A percentile compares a stretch with the other conserved stretches of the same genome.
Evolutionary conservation across 2,329 filamentous ascomycete genomes (phyloP).

Genomic region (Westerdykella ornata): DNA sequence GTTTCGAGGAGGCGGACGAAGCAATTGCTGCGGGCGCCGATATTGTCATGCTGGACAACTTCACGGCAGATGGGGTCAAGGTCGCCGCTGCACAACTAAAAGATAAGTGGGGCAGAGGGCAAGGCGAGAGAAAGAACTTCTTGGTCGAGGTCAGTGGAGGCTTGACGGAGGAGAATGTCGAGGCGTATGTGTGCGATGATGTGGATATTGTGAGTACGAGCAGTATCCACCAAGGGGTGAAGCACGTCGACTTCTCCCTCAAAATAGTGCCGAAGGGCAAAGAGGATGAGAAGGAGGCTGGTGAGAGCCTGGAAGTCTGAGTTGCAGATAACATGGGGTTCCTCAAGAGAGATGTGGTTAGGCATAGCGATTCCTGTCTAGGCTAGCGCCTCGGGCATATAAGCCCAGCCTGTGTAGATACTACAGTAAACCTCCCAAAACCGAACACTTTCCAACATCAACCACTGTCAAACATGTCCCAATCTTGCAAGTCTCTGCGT

Average conservation of each 20-base stretch:
- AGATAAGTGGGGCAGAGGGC: conserved; percentile 65
- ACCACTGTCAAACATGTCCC: no score
- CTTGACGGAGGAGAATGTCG: conserved; percentile 76
- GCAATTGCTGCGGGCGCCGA: conserved; percentile 87
- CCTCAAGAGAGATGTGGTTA: background rate
- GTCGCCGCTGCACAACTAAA: conserved; percentile 69
- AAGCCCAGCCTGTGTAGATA: no score
- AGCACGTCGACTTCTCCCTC: conserved; percentile 90
- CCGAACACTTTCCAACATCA: no score
- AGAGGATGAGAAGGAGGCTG: conserved; percentile 6
- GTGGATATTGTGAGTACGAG: conserved; percentile 95
- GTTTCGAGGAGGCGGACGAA: conserved; percentile 79
- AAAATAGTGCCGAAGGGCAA: conserved; percentile 61
- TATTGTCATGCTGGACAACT: conserved; percentile 97
- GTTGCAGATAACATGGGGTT: background rate
- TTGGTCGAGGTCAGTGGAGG: conserved; percentile 91
- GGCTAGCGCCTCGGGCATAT: no score
- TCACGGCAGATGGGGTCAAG: conserved; percentile 70
- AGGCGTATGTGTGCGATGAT: conserved; percentile 69
- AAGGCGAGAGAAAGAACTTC: conserved; percentile 54
- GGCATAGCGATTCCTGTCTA: background rate
- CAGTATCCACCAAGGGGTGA: conserved; percentile 91
- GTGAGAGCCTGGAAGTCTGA: conserved; percentile 12
- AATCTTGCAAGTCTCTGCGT: no score
- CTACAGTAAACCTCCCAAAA: no score